Conservation (phyloP, 352 stramenopile species). For the Pythium angustatum region DNA sequence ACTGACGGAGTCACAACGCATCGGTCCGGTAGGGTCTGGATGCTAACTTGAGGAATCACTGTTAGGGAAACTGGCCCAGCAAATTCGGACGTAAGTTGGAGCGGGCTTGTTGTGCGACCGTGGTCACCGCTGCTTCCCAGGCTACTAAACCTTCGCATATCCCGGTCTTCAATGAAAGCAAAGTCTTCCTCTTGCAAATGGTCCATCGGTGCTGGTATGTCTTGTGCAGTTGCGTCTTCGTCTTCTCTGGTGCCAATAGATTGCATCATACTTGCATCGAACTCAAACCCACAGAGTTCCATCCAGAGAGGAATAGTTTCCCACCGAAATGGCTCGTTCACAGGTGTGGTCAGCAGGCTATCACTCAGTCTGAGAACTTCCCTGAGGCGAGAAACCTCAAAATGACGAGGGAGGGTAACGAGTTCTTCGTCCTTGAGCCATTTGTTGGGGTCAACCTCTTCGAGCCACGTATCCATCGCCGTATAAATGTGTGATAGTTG, state of each 20-base stretch:
- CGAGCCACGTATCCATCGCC: constrained; percentile 86
- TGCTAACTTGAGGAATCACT: constrained; percentile 53
- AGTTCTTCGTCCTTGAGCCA: constrained; percentile 79
- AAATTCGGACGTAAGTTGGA: constrained; percentile 49
- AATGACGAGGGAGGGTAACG: constrained; percentile 68
- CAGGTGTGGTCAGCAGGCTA: constrained; percentile 37
- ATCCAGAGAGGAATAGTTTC: constrained; percentile 60
- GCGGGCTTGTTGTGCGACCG: constrained; percentile 38
- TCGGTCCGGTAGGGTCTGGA: constrained; percentile 39
- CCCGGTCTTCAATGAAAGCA: constrained; percentile 77
- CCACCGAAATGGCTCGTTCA: constrained; percentile 43
- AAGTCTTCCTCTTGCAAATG: constrained; percentile 67
- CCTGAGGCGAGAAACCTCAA: constrained; percentile 65
- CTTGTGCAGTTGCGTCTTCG: background rate
- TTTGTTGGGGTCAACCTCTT: constrained; percentile 76
- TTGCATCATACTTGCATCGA: constrained; percentile 33
- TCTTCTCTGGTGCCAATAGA: constrained; percentile 6
- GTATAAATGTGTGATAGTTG: constrained; percentile 47
- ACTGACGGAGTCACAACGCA: constrained; percentile 67
- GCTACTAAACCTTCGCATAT: constrained; percentile 63
- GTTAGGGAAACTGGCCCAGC: constrained; percentile 51
- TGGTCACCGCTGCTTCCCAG: constrained; percentile 54
- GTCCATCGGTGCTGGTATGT: constrained; percentile 6
- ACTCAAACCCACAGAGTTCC: constrained; percentile 70
- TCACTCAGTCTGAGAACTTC: constrained; percentile 76